phyloP scores from a whole-genome alignment of 106 monocot species.

The Xerophyta viscosa region DNA sequence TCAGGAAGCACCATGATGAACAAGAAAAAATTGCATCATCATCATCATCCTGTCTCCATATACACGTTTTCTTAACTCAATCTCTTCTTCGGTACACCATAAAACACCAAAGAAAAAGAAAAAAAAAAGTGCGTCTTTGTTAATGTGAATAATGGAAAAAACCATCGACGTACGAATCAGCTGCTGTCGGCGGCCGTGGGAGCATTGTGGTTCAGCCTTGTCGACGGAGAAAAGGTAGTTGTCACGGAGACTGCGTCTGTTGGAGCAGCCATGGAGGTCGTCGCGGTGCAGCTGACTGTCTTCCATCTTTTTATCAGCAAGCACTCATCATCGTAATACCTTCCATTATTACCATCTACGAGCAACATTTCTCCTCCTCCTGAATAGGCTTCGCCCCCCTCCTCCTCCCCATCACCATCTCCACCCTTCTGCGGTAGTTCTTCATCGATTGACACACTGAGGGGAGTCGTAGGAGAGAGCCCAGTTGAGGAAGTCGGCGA shows the following conservation, averaged over 20 bases:
- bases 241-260: background rate
- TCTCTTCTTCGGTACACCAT: too few relatives aligned
- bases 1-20: too few relatives aligned
- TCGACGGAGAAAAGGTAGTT: background rate
- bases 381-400: background rate
- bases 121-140: too few relatives aligned
- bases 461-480: conserved; percentile 17
- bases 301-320: background rate
- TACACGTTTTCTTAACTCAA: too few relatives aligned
- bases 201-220: background rate
- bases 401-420: conserved; percentile 5
- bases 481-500: background rate
- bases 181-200: background rate
- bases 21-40: too few relatives aligned
- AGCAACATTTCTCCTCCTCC: conserved; percentile 11
- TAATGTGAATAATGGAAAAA: too few relatives aligned
- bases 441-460: conserved; percentile 1
- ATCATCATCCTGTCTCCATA: too few relatives aligned
- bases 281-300: background rate
- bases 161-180: too few relatives aligned
- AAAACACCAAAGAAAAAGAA: too few relatives aligned
- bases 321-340: background rate
- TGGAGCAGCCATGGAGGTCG: background rate
- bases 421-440: background rate
- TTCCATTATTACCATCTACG: conserved; percentile 10